These are phyloP conservation scores for Aspergillus ustus DNA, from an alignment of 2,329 filamentous ascomycete species.

Conservation along the genomic window DNA sequence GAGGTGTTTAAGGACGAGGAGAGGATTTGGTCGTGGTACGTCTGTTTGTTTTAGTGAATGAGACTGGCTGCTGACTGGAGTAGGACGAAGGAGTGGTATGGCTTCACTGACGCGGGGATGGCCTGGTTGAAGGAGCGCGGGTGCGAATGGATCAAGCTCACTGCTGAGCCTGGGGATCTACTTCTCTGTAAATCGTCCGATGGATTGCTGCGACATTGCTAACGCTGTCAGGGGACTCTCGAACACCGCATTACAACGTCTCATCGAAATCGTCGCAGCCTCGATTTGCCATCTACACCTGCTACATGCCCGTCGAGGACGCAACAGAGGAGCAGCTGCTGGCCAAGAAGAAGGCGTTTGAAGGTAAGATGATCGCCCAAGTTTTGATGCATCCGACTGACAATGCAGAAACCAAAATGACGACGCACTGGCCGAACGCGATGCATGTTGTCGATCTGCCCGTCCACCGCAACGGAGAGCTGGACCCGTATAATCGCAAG, in stretches of 20 bases:
- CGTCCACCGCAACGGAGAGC: conserved; percentile 26
- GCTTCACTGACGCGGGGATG: conserved; percentile 35
- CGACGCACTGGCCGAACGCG: conserved; percentile 47
- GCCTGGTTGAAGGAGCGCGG: conserved; percentile 41
- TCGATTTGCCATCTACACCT: conserved; percentile 45
- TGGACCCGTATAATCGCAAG: conserved; percentile 34
- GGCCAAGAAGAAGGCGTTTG: conserved; percentile 50
- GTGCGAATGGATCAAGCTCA: conserved; percentile 41
- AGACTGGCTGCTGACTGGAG: neutral
- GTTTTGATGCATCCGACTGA: neutral
- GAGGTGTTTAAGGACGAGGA: conserved; percentile 34
- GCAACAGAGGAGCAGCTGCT: conserved; percentile 47
- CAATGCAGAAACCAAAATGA: conserved; percentile 24
- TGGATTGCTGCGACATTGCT: neutral
- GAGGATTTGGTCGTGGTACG: conserved; percentile 21
- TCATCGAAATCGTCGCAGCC: conserved; percentile 36
- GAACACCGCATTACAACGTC: conserved; percentile 47
- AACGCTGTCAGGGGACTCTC: conserved; percentile 34
- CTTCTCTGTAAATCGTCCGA: conserved; percentile 37
- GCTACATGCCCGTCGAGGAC: conserved; percentile 47
- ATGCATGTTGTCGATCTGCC: conserved; percentile 28
- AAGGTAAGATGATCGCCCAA: conserved; percentile 26
- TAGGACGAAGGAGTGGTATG: conserved; percentile 38
- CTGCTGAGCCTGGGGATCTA: conserved; percentile 51
- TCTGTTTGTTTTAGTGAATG: neutral